Conservation (phyloP, 1,139 yeast genomes). For the Debaryomycetaceae sp. region DNA sequence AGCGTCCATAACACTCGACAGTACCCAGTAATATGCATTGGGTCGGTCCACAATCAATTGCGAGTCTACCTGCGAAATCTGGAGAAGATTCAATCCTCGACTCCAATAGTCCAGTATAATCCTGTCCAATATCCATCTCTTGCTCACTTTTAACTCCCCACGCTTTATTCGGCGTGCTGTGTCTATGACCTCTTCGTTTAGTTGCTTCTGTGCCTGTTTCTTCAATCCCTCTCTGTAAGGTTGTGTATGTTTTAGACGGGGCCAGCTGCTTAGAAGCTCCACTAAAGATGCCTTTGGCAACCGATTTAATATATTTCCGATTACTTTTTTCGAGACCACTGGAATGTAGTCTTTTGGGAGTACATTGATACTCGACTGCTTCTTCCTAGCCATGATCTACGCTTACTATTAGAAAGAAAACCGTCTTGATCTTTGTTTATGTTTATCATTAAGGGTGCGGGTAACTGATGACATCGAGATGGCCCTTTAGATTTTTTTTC, state of each 20-base stretch:
- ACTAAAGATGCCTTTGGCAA: constrained; percentile 34
- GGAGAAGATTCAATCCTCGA: constrained; percentile 62
- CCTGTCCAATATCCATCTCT: constrained; percentile 46
- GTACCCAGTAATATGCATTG: constrained; percentile 51
- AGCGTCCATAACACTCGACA: constrained; percentile 50
- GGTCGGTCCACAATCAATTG: constrained; percentile 61
- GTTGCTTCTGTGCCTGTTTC: constrained; percentile 19
- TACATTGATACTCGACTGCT: constrained; percentile 17
- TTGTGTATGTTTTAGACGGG: constrained; percentile 34
- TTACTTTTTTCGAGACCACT: constrained; percentile 21
- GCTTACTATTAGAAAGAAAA: background rate
- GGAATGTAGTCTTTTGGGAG: constrained; percentile 44
- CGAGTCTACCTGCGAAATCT: constrained; percentile 70
- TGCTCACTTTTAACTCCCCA: constrained; percentile 21
- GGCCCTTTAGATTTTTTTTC: background rate
- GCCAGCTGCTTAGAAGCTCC: constrained; percentile 36
- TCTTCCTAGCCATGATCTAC: constrained; percentile 2
- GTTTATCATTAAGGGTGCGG: constrained; percentile 3
- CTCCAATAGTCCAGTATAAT: constrained; percentile 58
- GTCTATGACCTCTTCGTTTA: constrained; percentile 20
- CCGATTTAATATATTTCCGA: constrained; percentile 22
- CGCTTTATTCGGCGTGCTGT: constrained; percentile 14
- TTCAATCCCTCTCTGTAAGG: constrained; percentile 18
- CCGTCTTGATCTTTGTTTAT: constrained; percentile 2
- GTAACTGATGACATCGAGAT: constrained; percentile 4